Evolutionary conservation across 2,329 filamentous ascomycete species (phyloP).

Genomic region (Alternaria angustiovoidea): DNA sequence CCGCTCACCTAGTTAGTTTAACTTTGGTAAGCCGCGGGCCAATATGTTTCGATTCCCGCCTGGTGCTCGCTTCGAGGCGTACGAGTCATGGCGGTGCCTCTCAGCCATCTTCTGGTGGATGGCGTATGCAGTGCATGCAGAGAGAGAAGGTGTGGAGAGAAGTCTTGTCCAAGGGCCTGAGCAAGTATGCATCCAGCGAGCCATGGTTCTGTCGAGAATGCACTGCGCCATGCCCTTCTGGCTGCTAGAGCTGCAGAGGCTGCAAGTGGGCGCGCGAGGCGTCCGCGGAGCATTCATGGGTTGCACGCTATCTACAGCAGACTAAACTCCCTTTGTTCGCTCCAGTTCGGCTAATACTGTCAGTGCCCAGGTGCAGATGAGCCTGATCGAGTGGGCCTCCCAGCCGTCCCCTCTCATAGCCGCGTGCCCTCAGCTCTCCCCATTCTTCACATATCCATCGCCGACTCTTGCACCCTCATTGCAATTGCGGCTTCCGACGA

Average conservation of each 20-base stretch:
- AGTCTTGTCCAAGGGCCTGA: neutral
- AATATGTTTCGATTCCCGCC: slow-evolving; percentile 13
- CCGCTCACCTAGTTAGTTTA: slow-evolving; percentile 1
- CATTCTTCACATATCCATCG: slow-evolving; percentile 12
- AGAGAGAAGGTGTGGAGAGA: neutral
- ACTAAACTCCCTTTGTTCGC: slow-evolving; percentile 19
- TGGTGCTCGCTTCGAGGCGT: slow-evolving; percentile 9
- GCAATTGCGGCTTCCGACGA: slow-evolving; percentile 10
- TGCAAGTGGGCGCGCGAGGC: slow-evolving; percentile 4
- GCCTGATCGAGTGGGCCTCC: slow-evolving; percentile 18
- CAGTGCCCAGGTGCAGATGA: slow-evolving; percentile 17
- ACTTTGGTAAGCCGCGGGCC: slow-evolving; percentile 13
- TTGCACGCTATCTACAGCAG: slow-evolving; percentile 7
- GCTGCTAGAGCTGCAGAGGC: slow-evolving; percentile 3
- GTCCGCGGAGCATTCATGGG: slow-evolving; percentile 14
- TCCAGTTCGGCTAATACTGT: slow-evolving; percentile 24
- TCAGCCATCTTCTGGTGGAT: neutral
- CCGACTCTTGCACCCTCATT: slow-evolving; percentile 6
- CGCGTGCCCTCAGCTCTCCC: slow-evolving; percentile 13
- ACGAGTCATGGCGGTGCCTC: slow-evolving; percentile 10
- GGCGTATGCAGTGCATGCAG: neutral
- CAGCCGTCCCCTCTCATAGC: slow-evolving; percentile 17
- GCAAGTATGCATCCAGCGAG: neutral
- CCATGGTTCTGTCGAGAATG: neutral
- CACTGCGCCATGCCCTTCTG: neutral